Evolutionary conservation across 352 stramenopile species (phyloP).

Genomic region (Saprolegnia diclina): DNA sequence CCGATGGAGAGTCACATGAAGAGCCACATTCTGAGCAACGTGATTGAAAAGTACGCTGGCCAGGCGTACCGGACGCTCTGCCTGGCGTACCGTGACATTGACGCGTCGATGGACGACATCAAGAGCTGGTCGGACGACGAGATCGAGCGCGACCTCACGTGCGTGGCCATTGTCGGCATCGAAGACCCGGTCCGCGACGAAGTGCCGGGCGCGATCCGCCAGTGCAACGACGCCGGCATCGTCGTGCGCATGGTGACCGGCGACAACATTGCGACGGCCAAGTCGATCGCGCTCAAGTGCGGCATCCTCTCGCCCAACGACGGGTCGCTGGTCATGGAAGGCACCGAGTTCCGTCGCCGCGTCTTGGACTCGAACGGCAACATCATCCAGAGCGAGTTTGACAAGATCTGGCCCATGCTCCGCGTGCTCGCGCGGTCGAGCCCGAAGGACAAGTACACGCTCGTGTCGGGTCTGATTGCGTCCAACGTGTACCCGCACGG

Average conservation of each 20-base stretch:
- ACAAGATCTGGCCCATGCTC: slow-evolving; percentile 65
- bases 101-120: slow-evolving; percentile 26
- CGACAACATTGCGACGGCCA: slow-evolving; percentile 49
- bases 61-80: slow-evolving; percentile 76
- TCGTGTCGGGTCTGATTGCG: slow-evolving; percentile 58
- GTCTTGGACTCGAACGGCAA: slow-evolving; percentile 49
- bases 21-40: slow-evolving; percentile 38
- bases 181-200: slow-evolving; percentile 47
- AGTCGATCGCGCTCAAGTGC: slow-evolving; percentile 50
- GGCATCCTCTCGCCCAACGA: slow-evolving; percentile 44
- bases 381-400: slow-evolving; percentile 57
- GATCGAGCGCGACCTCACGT: slow-evolving; percentile 51
- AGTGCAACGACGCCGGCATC: slow-evolving; percentile 44
- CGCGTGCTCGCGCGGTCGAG: slow-evolving; percentile 56
- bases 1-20: slow-evolving; percentile 8
- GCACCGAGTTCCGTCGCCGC: slow-evolving; percentile 42
- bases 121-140: slow-evolving; percentile 28
- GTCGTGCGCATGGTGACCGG: slow-evolving; percentile 55
- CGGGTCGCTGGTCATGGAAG: slow-evolving; percentile 54
- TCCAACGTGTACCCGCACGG: slow-evolving; percentile 47
- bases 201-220: slow-evolving; percentile 40
- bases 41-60: slow-evolving; percentile 40
- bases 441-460: slow-evolving; percentile 61
- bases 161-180: slow-evolving; percentile 46
- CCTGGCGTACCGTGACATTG: slow-evolving; percentile 43